Evolutionary conservation across 345 rosid genomes (phyloP).

Genomic region (Moricandia moricandioides): DNA sequence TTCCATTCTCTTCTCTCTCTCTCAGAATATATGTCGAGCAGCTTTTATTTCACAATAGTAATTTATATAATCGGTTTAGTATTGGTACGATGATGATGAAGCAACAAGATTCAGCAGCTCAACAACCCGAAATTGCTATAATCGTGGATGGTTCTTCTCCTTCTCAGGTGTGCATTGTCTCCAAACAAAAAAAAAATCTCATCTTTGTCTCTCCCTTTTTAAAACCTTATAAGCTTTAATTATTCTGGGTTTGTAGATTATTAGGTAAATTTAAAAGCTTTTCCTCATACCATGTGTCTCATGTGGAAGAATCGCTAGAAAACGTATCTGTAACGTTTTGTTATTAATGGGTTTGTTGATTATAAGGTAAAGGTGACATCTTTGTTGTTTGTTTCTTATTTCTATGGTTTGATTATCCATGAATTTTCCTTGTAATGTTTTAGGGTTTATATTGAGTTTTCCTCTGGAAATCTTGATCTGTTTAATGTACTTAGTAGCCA

Average conservation of each 20-base stretch:
- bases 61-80: slow-evolving; percentile 4
- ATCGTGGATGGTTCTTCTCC: slow-evolving; percentile 29
- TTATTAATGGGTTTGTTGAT: background rate
- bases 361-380: background rate
- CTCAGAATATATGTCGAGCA: slow-evolving; percentile 24
- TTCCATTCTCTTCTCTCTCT: background rate
- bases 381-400: background rate
- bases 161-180: slow-evolving; percentile 29
- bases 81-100: slow-evolving; percentile 14
- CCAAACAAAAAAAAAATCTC: background rate
- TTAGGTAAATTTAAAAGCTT: slow-evolving; percentile 15
- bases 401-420: background rate
- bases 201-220: background rate
- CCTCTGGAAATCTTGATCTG: slow-evolving; percentile 16
- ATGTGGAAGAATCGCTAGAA: background rate
- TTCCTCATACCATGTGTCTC: background rate
- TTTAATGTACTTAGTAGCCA: slow-evolving; percentile 22
- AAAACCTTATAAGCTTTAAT: background rate
- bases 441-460: slow-evolving; percentile 14
- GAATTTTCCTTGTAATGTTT: background rate
- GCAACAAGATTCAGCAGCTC: slow-evolving; percentile 29
- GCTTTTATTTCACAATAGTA: slow-evolving; percentile 13
- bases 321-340: background rate
- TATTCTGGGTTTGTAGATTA: slow-evolving; percentile 10
- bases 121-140: slow-evolving; percentile 22